Evolutionary conservation across 116 monocot genomes (phyloP), one percentile per base, ranked within the genome.

Genomic region (Iris pallida): DNA sequence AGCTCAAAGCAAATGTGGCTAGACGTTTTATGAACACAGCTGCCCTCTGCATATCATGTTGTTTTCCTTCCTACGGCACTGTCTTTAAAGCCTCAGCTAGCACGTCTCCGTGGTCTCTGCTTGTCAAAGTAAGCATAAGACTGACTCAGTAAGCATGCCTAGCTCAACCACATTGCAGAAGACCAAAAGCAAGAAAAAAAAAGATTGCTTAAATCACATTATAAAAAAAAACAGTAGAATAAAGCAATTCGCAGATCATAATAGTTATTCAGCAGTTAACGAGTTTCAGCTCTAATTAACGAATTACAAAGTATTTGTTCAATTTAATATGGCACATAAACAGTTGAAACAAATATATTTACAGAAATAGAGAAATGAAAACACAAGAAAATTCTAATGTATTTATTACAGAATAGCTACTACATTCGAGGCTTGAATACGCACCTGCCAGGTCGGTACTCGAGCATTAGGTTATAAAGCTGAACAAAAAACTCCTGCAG

Each of bases 21-120:
- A 91, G 67, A 17, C 88, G 95, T 80, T 91, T 95, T 52, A 91
- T 73, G 56, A 91, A 91, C 70, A 91, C 91, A 64, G 91, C 86
- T 40, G 91, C 83, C 69, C 95, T 76, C 56, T 88, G 88, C 88
- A 91, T 84, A 68, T 95, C 88, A 74, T 90, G 95, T 59, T 90
- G 88, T 58, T 75, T 95, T 57, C 95, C 95, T 73, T 95, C 88
- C 91, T 90, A 97, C 18, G 90, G 73, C 85, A 91, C 83, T 7
- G 71, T 86, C 65, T 88, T 77, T 45, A 95, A 63, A 63, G 91
- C 91, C 77, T 88, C 88, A 68, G 88, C 85, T 60, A 95, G 59
- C 51, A 90, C 73, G 47, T 90, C 82, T 71, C 91, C 95, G 5
- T 66, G 64, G 14, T 91, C 95, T 73, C 90, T 94, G 57, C 57